phyloP scores from a whole-genome alignment of 768 basidiomycete species.

The Daedaleopsis nitida region DNA sequence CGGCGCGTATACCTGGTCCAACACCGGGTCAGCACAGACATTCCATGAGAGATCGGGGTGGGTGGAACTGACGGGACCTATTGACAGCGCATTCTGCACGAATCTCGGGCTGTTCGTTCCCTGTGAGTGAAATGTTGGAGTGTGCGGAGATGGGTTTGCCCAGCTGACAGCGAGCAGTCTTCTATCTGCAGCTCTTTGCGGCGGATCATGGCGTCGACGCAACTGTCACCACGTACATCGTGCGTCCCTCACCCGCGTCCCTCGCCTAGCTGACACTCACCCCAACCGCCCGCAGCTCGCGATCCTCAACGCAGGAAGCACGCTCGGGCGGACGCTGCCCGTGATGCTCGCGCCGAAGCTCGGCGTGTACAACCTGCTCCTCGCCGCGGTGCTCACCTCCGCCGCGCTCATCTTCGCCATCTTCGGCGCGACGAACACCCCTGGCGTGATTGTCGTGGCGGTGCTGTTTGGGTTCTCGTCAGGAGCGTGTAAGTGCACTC shows the following conservation, averaged over 20 bases:
- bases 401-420: constrained; percentile 46
- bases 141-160: no score
- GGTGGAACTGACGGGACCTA: not conserved
- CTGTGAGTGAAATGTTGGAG: constrained; percentile 14
- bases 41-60: not conserved
- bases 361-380: constrained; percentile 48
- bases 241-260: constrained; percentile 12
- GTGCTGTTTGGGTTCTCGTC: constrained; percentile 51
- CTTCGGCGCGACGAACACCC: constrained; percentile 36
- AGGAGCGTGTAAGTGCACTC: constrained; percentile 40
- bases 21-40: constrained; percentile 15
- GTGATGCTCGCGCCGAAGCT: constrained; percentile 52
- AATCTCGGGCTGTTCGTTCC: constrained; percentile 27
- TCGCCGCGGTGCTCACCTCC: constrained; percentile 36
- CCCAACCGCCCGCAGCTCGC: constrained; percentile 7
- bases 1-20: constrained; percentile 22
- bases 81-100: constrained; percentile 21
- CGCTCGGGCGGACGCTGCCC: constrained; percentile 62
- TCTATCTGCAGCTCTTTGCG: constrained; percentile 29
- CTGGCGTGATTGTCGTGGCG: constrained; percentile 42
- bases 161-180: constrained; percentile 12
- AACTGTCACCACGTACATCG: constrained; percentile 26
- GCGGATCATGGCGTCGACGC: constrained; percentile 23
- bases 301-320: constrained; percentile 49
- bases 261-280: not conserved